Percentiles rank a stretch among this genome's conserved stretches.
Evolutionary conservation across 306 rosid genomes (phyloP).

Genomic region (Vigna hirtella): DNA sequence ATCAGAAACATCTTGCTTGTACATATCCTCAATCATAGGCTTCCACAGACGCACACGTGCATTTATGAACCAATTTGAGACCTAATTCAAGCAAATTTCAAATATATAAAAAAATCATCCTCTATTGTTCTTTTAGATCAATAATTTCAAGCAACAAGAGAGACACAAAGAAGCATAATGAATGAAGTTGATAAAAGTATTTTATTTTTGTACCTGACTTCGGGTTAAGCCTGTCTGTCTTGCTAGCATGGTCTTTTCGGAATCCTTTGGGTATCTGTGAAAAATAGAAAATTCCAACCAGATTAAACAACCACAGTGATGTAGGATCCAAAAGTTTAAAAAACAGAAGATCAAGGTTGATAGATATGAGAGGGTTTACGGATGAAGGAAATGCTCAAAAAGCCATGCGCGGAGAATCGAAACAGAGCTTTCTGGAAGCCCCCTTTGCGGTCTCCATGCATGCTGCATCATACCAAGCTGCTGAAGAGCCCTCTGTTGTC

Average conservation of each 20-base stretch:
- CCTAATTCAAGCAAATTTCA: constrained; percentile 52
- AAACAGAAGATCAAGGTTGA: background rate
- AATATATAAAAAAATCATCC: background rate
- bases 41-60: constrained; percentile 92
- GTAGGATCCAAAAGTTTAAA: background rate
- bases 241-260: constrained; percentile 88
- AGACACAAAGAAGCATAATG: background rate
- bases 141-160: background rate
- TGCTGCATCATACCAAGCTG: constrained; percentile 88
- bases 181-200: background rate
- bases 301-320: background rate
- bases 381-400: constrained; percentile 91
- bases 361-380: constrained; percentile 57
- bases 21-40: constrained; percentile 92
- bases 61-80: constrained; percentile 90
- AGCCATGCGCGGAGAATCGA: constrained; percentile 88
- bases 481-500: constrained; percentile 83
- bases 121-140: background rate
- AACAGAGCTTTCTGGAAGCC: constrained; percentile 85
- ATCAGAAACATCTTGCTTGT: constrained; percentile 78
- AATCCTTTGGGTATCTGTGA: constrained; percentile 82
- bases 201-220: constrained; percentile 69
- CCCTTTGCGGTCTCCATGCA: constrained; percentile 89
- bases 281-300: constrained; percentile 30
- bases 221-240: constrained; percentile 86